Evolutionary conservation across 2,329 filamentous ascomycete genomes (phyloP).

Genomic region (Sarocladiaceae sp.): DNA sequence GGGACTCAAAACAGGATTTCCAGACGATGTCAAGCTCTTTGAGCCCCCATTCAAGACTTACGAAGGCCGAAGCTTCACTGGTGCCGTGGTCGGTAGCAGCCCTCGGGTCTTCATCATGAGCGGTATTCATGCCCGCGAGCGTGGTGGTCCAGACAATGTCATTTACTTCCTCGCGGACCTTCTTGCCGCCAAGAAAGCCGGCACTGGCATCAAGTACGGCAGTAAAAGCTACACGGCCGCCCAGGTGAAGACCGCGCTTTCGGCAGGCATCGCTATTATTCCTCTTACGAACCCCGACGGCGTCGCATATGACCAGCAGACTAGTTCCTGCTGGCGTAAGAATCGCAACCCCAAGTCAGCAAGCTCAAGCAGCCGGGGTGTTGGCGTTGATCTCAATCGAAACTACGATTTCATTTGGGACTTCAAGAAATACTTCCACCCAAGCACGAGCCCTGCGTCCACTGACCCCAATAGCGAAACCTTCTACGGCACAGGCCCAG

Average conservation of each 20-base stretch:
- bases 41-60: slow-evolving; percentile 38
- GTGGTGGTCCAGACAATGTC: slow-evolving; percentile 48
- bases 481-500: slow-evolving; percentile 42
- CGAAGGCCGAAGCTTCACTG: slow-evolving; percentile 33
- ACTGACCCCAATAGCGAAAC: slow-evolving; percentile 33
- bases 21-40: slow-evolving; percentile 31
- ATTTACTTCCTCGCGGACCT: slow-evolving; percentile 51
- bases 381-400: slow-evolving; percentile 45
- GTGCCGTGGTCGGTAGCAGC: slow-evolving; percentile 37
- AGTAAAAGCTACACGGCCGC: slow-evolving; percentile 42
- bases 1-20: slow-evolving; percentile 31
- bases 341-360: slow-evolving; percentile 39
- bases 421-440: slow-evolving; percentile 35
- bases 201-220: slow-evolving; percentile 43
- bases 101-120: slow-evolving; percentile 46
- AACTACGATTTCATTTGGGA: slow-evolving; percentile 54
- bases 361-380: slow-evolving; percentile 16
- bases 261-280: slow-evolving; percentile 46
- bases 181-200: slow-evolving; percentile 44
- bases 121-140: slow-evolving; percentile 49
- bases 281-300: slow-evolving; percentile 45
- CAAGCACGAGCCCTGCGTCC: slow-evolving; percentile 31
- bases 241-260: slow-evolving; percentile 43
- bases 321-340: slow-evolving; percentile 45
- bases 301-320: slow-evolving; percentile 40